Evolutionary conservation across 768 basidiomycete species (phyloP).

Genomic region (Amanita pallidorosea): DNA sequence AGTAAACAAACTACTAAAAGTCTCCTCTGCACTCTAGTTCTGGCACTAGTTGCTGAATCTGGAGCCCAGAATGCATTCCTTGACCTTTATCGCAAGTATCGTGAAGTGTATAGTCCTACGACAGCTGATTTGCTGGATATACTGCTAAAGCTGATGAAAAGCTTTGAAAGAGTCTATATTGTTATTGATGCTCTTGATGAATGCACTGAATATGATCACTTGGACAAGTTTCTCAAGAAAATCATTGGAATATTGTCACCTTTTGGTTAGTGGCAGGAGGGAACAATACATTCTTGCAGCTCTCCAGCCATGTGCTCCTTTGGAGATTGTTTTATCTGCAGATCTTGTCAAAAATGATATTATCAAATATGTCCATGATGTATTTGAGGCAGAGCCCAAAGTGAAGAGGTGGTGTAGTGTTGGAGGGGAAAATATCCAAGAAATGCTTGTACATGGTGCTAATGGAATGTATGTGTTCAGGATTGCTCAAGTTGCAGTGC

Average conservation of each 20-base stretch:
- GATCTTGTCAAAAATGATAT: background rate
- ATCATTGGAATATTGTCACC: background rate
- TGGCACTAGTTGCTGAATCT: background rate
- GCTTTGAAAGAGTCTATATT: background rate
- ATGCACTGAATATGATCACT: background rate
- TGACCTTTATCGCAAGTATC: background rate
- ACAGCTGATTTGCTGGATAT: background rate
- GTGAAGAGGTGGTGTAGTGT: background rate
- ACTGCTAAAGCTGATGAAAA: background rate
- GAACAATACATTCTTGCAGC: background rate
- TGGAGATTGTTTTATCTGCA: background rate
- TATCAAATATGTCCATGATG: background rate
- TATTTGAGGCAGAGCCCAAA: background rate
- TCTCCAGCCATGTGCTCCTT: background rate
- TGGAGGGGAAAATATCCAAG: background rate
- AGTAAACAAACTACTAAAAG: background rate
- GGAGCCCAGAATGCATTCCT: background rate
- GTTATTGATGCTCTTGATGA: constrained; percentile 4
- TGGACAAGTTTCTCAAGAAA: background rate
- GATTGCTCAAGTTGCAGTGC: background rate
- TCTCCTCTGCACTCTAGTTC: background rate
- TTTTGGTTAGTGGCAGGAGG: background rate
- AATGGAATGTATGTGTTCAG: constrained; percentile 1
- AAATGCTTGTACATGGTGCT: background rate
- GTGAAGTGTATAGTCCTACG: background rate